Conservation (phyloP, 2,329 filamentous ascomycete genomes). For the Neonectria magnoliae region DNA sequence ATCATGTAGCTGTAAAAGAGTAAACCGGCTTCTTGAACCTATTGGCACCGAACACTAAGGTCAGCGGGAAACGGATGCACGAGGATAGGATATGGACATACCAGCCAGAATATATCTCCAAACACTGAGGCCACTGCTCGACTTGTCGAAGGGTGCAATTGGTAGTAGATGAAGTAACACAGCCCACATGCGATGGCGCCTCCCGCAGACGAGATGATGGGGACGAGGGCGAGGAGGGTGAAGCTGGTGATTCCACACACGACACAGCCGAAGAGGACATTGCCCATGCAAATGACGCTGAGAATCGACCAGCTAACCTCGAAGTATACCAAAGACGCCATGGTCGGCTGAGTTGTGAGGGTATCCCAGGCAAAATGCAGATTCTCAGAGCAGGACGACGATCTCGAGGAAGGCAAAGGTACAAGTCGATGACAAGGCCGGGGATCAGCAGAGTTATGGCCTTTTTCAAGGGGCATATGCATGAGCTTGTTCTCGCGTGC, state of each 20-base stretch:
- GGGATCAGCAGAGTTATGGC: background rate
- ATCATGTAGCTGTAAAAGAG: constrained; percentile 62
- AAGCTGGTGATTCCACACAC: constrained; percentile 51
- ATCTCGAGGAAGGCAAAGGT: background rate
- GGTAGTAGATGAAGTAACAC: constrained; percentile 54
- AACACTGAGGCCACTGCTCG: constrained; percentile 48
- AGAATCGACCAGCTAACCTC: constrained; percentile 56
- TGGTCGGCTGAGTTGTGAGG: background rate
- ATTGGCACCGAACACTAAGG: background rate
- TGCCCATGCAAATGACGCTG: constrained; percentile 52
- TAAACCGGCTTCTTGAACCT: constrained; percentile 56
- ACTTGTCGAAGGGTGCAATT: constrained; percentile 26
- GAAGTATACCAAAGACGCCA: constrained; percentile 45
- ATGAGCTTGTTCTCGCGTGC: background rate
- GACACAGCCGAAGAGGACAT: constrained; percentile 50
- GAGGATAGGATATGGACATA: constrained; percentile 20
- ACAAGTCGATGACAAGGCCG: background rate
- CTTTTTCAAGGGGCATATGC: background rate
- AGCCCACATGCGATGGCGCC: constrained; percentile 53
- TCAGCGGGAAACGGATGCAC: background rate
- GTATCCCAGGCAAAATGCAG: background rate
- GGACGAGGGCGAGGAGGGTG: constrained; percentile 49
- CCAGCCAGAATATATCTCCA: constrained; percentile 53
- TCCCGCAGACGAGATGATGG: constrained; percentile 50
- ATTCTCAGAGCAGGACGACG: background rate